Conservation (phyloP, 176 grass and related monocot species). For the Oryza longistaminata region DNA sequence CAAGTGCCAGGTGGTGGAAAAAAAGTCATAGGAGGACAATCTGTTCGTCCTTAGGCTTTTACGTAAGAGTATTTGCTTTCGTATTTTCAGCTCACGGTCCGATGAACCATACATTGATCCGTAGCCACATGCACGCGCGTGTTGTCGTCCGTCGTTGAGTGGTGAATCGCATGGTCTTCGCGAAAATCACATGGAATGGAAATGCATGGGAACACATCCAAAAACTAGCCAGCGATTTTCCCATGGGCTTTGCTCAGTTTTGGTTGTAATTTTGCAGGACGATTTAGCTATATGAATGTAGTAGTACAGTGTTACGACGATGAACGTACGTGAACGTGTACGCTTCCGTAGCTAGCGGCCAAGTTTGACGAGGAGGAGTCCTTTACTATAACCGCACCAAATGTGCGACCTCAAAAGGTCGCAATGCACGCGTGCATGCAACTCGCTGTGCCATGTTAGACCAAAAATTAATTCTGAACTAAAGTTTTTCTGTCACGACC, state of each 20-base stretch:
- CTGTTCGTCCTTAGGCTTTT: neutral
- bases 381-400: neutral
- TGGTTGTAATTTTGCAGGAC: neutral
- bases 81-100: neutral
- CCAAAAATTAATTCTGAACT: neutral
- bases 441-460: neutral
- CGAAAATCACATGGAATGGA: neutral
- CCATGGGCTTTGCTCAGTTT: neutral
- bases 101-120: neutral
- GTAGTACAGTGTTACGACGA: neutral
- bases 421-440: neutral
- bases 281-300: neutral
- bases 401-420: neutral
- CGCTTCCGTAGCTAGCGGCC: neutral
- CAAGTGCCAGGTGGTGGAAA: neutral
- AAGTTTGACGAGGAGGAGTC: neutral
- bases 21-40: neutral
- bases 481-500: neutral
- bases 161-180: neutral
- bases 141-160: neutral
- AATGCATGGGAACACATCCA: neutral
- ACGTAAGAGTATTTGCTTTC: neutral
- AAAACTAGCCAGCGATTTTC: neutral
- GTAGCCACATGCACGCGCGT: neutral
- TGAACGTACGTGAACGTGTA: too few relatives aligned